These are phyloP conservation scores for Senna siamea DNA, from an alignment of 306 rosid genomes.

Conservation along the genomic window DNA sequence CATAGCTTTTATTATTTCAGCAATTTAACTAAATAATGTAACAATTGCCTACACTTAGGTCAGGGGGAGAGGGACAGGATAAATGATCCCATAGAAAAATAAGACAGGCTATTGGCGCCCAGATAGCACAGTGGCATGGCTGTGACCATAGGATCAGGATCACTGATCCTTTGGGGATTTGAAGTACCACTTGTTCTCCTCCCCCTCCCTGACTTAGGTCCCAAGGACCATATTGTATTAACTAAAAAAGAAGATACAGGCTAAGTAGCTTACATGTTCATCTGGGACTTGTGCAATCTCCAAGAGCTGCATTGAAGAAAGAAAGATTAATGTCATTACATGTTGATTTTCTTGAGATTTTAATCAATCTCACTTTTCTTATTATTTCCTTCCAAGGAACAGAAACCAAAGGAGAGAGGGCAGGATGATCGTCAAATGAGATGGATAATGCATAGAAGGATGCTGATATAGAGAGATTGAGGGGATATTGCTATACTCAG, in stretches of 20 bases:
- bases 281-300: slow-evolving; percentile 99
- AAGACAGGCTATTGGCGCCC: not conserved
- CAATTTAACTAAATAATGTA: slow-evolving; percentile 1
- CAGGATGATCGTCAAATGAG: not conserved
- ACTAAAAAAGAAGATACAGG: slow-evolving; percentile 29
- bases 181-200: not conserved
- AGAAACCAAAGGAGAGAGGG: slow-evolving; percentile 11
- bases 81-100: not conserved
- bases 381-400: slow-evolving; percentile 13
- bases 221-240: not conserved
- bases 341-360: not conserved
- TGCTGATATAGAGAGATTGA: slow-evolving; percentile 13
- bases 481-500: not conserved
- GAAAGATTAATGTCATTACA: slow-evolving; percentile 31
- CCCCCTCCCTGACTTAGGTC: not conserved
- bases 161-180: not conserved
- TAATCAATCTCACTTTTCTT: not conserved
- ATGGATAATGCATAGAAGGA: slow-evolving; percentile 10
- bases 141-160: not conserved
- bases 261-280: slow-evolving; percentile 71
- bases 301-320: slow-evolving; percentile 74
- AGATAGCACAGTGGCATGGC: not conserved
- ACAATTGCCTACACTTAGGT: not conserved
- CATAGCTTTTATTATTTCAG: not conserved
- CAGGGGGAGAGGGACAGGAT: not conserved